phyloP scores from a whole-genome alignment of 306 rosid genomes.

The Cucumis sativus region Cucumber_9930_V3 NC_026655.2:22454001-22454500 shows the following conservation, averaged over 20 bases:
- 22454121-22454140: background rate
- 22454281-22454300: constrained; percentile 93
- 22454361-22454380: constrained; percentile 61
- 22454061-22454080: constrained; percentile 58
- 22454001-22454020: constrained; percentile 89
- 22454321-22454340: constrained; percentile 93
- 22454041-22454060: constrained; percentile 75
- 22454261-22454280: constrained; percentile 69
- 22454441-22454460: background rate
- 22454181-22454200: background rate
- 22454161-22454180: background rate
- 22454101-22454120: background rate
- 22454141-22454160: background rate
- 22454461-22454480: constrained; percentile 17
- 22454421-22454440: background rate
- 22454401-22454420: background rate
- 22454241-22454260: constrained; percentile 95
- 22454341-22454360: constrained; percentile 94
- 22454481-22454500: constrained; percentile 94
- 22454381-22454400: background rate
- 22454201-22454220: background rate
- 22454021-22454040: constrained; percentile 92
- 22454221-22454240: constrained; percentile 98
- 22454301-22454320: constrained; percentile 88
- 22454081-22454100: background rate